Base-by-base conservation (phyloP, 192 early-diverging fungal species). In the Lobulomyces angularis region DNA sequence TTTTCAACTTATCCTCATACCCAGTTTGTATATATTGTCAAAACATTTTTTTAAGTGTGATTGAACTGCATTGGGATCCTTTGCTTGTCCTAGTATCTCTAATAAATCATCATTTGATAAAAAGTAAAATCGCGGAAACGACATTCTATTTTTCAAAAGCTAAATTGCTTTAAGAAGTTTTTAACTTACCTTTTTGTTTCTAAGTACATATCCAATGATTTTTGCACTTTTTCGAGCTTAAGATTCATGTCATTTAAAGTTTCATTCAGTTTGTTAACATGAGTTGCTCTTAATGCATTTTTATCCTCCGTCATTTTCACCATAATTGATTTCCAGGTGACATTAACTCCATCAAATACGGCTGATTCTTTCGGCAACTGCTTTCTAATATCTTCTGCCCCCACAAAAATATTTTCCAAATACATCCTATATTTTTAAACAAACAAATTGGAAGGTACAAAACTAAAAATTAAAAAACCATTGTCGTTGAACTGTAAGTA, bases 21-120 rank as follows among this genome's bases (percentile, higher is more conserved):
- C n/a, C 19, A 75, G 45, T 43, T 64, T 71, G 36, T 71, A 50
- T 32, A 75, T 55, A 20, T 64, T 62, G 43, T 75, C 72, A 49
- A 75, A 75, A 41, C 72, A 75, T 35, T 75, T 75, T 28, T 71
- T 67, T 14, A 75, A 48, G 40, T 75, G 72, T 19, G 72, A 64
- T 38, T 75, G 72, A 8, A 75, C 64, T n/a, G 72, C 59, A 17
- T 61, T 53, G 2, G 72, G 72, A 58, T 75, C 68, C 35, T 64
- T 72, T n/a, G 70, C 46, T 31, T 75, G 66, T 1, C 67, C 67
- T 28, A 75, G 30, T 42, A 75, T 75, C 43, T 75, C 72, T 2
- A 75, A 52, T 22, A 75, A 38, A 43, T 75, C 72, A 41, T 75
- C 72, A 36, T 75, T 75, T 6, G 69, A 74, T 8, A 75, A 41